Evolutionary conservation across 176 grass and related monocot genomes (phyloP).

Genomic region (Tuctoria greenei): DNA sequence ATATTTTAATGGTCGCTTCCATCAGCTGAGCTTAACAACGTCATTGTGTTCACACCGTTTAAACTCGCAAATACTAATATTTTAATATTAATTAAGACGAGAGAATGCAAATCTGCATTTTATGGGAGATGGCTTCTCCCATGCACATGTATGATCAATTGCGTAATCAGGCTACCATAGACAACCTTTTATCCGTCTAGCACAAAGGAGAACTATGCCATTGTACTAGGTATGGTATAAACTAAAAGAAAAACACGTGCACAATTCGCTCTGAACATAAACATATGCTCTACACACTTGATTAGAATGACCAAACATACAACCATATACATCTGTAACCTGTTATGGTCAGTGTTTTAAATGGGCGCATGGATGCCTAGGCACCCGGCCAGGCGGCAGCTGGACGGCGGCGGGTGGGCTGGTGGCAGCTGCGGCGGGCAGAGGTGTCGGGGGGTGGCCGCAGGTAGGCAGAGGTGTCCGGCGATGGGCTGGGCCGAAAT

Average conservation of each 20-base stretch:
- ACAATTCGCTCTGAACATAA: neutral
- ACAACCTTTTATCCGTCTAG: neutral
- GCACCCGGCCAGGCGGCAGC: no score
- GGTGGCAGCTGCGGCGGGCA: no score
- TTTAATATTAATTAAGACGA: neutral
- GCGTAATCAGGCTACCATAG: neutral
- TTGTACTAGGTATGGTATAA: neutral
- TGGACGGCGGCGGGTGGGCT: no score
- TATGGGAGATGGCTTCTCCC: neutral
- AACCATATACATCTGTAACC: neutral
- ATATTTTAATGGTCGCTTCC: constrained; percentile 10
- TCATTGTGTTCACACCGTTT: neutral
- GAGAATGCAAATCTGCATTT: constrained; percentile 2
- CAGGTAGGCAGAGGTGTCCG: no score
- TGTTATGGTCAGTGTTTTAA: no score
- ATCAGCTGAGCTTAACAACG: neutral
- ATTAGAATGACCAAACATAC: neutral
- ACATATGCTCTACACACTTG: neutral
- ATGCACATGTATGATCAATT: constrained; percentile 3
- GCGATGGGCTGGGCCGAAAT: no score
- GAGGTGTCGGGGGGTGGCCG: no score
- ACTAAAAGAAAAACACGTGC: neutral
- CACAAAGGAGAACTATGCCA: neutral
- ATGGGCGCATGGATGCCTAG: no score
- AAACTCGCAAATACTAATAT: neutral